Conservation (phyloP, 495 filamentous ascomycete genomes). For the Diplogelasinospora grovesii region DNA sequence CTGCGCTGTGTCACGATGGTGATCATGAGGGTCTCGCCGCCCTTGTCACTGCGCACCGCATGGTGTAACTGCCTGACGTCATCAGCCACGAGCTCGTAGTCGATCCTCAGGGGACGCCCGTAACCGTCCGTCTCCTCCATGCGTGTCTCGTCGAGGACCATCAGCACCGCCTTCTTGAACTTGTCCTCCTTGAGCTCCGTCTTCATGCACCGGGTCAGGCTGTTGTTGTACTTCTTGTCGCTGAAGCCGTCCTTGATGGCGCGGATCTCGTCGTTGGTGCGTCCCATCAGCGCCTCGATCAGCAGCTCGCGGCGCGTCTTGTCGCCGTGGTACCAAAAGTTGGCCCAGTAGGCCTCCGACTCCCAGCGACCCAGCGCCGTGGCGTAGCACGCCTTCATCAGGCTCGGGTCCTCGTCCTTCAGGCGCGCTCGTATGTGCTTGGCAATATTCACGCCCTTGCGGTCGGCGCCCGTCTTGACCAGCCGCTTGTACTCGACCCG, state of each 20-base stretch:
- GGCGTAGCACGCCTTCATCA: slow-evolving; percentile 86
- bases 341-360: slow-evolving; percentile 94
- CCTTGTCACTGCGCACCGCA: slow-evolving; percentile 64
- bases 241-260: slow-evolving; percentile 87
- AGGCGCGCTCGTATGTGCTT: slow-evolving; percentile 87
- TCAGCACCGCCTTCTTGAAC: slow-evolving; percentile 81
- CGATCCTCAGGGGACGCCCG: slow-evolving; percentile 31
- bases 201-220: slow-evolving; percentile 78
- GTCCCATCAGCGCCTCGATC: slow-evolving; percentile 87
- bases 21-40: slow-evolving; percentile 89
- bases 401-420: slow-evolving; percentile 54
- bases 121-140: slow-evolving; percentile 67
- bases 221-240: slow-evolving; percentile 87
- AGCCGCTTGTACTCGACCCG: slow-evolving; percentile 84
- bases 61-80: slow-evolving; percentile 68
- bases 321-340: slow-evolving; percentile 93
- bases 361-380: slow-evolving; percentile 90
- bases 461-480: slow-evolving; percentile 61
- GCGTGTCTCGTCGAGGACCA: slow-evolving; percentile 71
- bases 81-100: slow-evolving; percentile 51
- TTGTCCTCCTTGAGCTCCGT: slow-evolving; percentile 90
- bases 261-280: slow-evolving; percentile 77
- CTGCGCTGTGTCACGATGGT: slow-evolving; percentile 71
- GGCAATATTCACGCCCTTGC: slow-evolving; percentile 85
- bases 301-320: slow-evolving; percentile 78